These are phyloP conservation scores for Cornus kousa DNA, from an alignment of 148 eudicot species.

Conservation along the genomic window DNA sequence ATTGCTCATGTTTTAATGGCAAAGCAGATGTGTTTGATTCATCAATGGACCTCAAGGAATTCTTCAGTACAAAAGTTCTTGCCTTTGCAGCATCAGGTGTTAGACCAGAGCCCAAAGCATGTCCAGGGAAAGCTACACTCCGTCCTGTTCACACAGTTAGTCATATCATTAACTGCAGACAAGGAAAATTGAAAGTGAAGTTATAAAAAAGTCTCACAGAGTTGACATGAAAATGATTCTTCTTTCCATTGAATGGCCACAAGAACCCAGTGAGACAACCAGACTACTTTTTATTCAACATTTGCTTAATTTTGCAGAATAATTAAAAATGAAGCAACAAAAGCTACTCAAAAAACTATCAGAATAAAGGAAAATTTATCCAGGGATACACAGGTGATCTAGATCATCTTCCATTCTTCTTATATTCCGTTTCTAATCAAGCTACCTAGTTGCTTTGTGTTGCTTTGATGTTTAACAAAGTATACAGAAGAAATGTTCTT, in stretches of 20 bases:
- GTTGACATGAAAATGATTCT: background rate
- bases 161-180: constrained; percentile 4
- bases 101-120: constrained; percentile 93
- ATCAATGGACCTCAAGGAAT: constrained; percentile 31
- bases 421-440: too few species aligned
- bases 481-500: background rate
- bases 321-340: background rate
- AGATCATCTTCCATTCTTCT: too few species aligned
- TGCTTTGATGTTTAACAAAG: background rate
- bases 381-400: too few species aligned
- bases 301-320: too few species aligned
- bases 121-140: constrained; percentile 99
- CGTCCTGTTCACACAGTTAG: constrained; percentile 50
- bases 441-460: background rate
- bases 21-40: constrained; percentile 18
- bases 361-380: too few species aligned
- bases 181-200: background rate
- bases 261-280: background rate
- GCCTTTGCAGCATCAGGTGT: constrained; percentile 92
- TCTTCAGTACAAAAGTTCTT: constrained; percentile 46
- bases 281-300: background rate
- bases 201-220: background rate
- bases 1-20: constrained; percentile 4
- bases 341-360: background rate
- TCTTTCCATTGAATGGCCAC: background rate